phyloP scores from a whole-genome alignment of 2,329 filamentous ascomycete species.

The Bipolaris sorokiniana region DNA sequence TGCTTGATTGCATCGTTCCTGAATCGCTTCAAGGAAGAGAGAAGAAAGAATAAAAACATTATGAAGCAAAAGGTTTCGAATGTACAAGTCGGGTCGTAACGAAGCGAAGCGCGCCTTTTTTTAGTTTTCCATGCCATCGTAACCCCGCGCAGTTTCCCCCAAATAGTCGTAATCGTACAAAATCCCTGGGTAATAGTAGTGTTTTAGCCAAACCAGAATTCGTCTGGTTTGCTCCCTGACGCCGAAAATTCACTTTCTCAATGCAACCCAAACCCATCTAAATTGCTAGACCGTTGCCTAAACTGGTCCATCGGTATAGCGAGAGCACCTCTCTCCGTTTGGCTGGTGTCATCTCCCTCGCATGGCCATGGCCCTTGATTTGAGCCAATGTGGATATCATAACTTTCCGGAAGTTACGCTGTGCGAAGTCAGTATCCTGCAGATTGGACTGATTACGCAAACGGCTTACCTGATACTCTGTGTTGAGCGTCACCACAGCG shows the following conservation, averaged over 20 bases:
- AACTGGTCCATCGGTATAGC: conserved; percentile 60
- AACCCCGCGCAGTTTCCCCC: neutral
- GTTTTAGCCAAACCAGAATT: neutral
- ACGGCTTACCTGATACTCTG: conserved; percentile 79
- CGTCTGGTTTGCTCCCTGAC: neutral
- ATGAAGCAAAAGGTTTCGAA: neutral
- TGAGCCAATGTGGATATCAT: conserved; percentile 52
- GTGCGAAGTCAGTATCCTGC: conserved; percentile 8
- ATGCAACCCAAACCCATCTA: neutral
- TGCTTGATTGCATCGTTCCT: neutral
- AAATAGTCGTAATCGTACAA: conserved; percentile 3
- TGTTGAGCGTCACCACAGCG: conserved; percentile 93
- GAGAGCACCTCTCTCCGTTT: conserved; percentile 58
- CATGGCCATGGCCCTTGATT: conserved; percentile 46
- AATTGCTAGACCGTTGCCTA: conserved; percentile 50
- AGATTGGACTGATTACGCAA: neutral
- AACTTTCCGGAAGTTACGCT: conserved; percentile 63
- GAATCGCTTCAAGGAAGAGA: too few species aligned
- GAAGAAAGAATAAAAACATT: neutral
- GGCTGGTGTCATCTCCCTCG: conserved; percentile 46
- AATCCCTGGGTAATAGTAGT: neutral
- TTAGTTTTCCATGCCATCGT: neutral
- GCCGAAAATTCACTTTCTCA: neutral
- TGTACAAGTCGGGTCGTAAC: neutral
- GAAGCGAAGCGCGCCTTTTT: neutral